Percentiles rank a stretch among this genome's conserved stretches.
Conservation (phyloP, 2,329 filamentous ascomycete genomes). For the Cytospora leucostoma region DNA sequence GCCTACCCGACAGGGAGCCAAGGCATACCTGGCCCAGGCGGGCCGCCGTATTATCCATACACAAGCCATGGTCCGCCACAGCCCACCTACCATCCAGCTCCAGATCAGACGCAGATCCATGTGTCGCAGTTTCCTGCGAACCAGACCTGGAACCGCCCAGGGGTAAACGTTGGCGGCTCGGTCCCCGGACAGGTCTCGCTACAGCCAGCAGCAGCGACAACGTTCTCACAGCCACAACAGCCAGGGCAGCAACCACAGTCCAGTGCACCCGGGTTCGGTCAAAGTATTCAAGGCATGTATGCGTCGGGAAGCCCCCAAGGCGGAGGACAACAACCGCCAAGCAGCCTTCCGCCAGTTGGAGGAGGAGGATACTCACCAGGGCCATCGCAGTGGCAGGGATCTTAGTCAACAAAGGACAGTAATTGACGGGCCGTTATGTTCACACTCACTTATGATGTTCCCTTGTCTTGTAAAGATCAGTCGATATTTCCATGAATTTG, state of each 20-base stretch:
- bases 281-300: background rate
- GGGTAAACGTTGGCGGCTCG: background rate
- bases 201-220: background rate
- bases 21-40: background rate
- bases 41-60: background rate
- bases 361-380: background rate
- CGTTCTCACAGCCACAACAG: background rate
- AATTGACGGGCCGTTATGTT: too few species aligned
- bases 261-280: background rate
- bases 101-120: background rate
- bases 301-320: background rate
- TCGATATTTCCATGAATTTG: too few species aligned
- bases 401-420: background rate
- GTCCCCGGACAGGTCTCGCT: background rate
- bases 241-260: background rate
- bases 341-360: background rate
- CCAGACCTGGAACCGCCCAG: background rate
- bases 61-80: background rate
- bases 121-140: background rate
- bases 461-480: too few species aligned
- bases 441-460: too few species aligned
- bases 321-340: background rate
- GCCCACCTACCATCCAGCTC: background rate
- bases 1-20: background rate
- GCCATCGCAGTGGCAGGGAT: background rate